These are phyloP conservation scores for Magnolia sinica DNA, from an alignment of 164 flowering plant species.

Conservation along the genomic window DNA sequence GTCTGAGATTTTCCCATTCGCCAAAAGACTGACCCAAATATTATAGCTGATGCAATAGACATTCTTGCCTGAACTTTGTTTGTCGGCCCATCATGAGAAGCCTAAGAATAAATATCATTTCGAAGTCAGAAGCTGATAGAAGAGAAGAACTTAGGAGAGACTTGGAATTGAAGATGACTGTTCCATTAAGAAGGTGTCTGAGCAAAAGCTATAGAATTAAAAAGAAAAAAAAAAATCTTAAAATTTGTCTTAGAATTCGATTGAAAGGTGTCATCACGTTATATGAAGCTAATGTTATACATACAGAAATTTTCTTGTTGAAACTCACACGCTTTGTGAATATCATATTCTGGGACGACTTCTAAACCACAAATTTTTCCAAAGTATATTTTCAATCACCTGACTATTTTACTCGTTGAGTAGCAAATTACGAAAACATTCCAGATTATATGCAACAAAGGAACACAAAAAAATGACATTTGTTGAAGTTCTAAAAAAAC, in stretches of 20 bases:
- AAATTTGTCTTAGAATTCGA: not conserved
- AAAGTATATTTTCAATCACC: no score
- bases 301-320: no score
- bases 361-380: no score
- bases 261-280: not conserved
- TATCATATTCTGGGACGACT: no score
- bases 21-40: constrained; percentile 99
- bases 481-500: no score
- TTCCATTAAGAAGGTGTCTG: not conserved
- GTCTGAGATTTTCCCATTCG: constrained; percentile 95
- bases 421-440: no score
- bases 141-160: not conserved
- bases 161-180: constrained; percentile 1
- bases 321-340: no score
- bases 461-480: no score
- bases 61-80: constrained; percentile 92
- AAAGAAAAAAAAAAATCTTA: not conserved
- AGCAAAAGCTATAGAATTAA: not conserved
- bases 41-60: constrained; percentile 95
- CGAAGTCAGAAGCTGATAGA: constrained; percentile 4
- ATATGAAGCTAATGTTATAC: not conserved
- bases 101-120: constrained; percentile 32
- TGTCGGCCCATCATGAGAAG: constrained; percentile 95
- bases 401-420: no score
- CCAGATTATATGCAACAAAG: no score